Evolutionary conservation across 306 rosid genomes (phyloP), one percentile per base, ranked within the genome.

Genomic region (Cucumis hystrix): DNA sequence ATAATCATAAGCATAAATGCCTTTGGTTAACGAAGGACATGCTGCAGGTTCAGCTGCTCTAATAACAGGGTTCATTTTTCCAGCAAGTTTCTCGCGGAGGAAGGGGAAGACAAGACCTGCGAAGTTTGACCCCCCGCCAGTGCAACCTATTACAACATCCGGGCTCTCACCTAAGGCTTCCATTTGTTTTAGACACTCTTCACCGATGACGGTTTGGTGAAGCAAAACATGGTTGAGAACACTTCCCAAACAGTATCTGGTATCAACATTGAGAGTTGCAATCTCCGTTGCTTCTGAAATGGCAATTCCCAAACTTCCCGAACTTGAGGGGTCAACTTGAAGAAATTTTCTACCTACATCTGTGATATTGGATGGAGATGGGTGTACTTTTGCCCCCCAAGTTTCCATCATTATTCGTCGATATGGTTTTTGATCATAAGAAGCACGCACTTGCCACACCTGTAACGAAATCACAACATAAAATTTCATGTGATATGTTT

Each of bases 371-470:
- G 98, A 95, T n/a, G 97, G 97, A 78, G 98, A 95, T 28, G 98
- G 92, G 55, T 92, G 97, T 18, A 95, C 98, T 65, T 88, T 88
- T 75, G 97, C 97, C n/a, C 97, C 97, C 97, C 97, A 95, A 57
- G 98, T 95, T 85, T 95, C 86, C 98, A 95, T 95, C 98, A 95
- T 92, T 81, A 92, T 15, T 80, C 90, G 89, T 14, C 98, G 85
- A 77, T 95, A 92, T 8, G 97, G 98, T 78, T 95, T 95, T 55
- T 86, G 86, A 83, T 95, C 97, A 47, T 84, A 95, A 1, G 98
- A 95, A 5, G 98, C 96, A 2, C 96, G 93, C 18, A 95, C 98
- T 89, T 95, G 98, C 98, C 98, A 91, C 78, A 94, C 98, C 98
- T 94, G 80, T 39, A 72, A 7, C 35, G 60, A 75, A 68, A 55